These are phyloP conservation scores for Lodderomyces pseudojiufengensis DNA, from an alignment of 1,139 yeast species.

Conservation along the genomic window DNA sequence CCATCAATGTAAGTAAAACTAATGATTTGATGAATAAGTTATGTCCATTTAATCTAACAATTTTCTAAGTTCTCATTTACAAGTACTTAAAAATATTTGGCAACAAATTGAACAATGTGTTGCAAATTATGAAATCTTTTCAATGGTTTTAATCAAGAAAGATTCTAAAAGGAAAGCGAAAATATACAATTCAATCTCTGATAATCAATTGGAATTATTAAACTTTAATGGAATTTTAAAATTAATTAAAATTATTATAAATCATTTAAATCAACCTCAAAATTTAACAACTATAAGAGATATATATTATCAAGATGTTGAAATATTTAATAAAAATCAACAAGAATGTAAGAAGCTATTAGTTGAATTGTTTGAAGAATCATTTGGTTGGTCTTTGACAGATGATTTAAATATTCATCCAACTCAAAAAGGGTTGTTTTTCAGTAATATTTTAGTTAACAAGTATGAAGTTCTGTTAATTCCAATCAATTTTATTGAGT, in stretches of 20 bases:
- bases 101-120: conserved; percentile 6
- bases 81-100: conserved; percentile 9
- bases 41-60: no score
- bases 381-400: conserved; percentile 21
- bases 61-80: conserved; percentile 6
- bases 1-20: conserved; percentile 3
- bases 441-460: conserved; percentile 26
- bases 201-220: conserved; percentile 4
- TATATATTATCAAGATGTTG: conserved; percentile 61
- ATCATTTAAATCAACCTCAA: conserved; percentile 16
- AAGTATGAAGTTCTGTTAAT: conserved; percentile 23
- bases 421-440: conserved; percentile 61
- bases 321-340: conserved; percentile 47
- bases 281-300: conserved; percentile 54
- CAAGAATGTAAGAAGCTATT: conserved; percentile 39
- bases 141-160: conserved; percentile 2
- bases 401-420: conserved; percentile 46
- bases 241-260: conserved; percentile 17
- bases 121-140: conserved; percentile 4
- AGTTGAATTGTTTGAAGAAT: conserved; percentile 27
- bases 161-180: not conserved
- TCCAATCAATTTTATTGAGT: conserved; percentile 17
- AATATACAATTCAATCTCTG: not conserved
- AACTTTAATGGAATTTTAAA: conserved; percentile 18
- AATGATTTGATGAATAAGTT: not conserved